Evolutionary conservation across 768 basidiomycete genomes (phyloP), one percentile per base, ranked within the genome.

Genomic region (Hydnomerulius pinastri): DNA sequence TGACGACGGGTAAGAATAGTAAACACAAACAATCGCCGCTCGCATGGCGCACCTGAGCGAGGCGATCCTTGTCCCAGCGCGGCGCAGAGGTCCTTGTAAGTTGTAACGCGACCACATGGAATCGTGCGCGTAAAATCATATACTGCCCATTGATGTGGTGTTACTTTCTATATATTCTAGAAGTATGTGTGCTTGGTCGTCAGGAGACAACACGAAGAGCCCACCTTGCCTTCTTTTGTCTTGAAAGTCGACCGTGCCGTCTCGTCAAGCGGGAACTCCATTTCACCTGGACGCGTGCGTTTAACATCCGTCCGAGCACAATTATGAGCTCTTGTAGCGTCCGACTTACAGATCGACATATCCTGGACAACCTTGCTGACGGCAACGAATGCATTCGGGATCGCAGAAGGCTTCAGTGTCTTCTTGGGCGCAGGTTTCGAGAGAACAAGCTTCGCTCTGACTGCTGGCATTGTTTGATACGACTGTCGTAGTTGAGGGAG

Each of bases 121-220:
- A 84, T 79, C 1, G 67, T 74, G 33, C 66, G 58, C 4, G 73
- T 60, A 50, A 77, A 77, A 58, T 85, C 83, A 46, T 85, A 85
- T 1, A 84, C 80, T 9, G 72, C 76, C 83, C 82, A 85, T 53
- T 79, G 80, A 59, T 83, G 75, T 2, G 68, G 56, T 21, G 81
- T 79, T 25, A 84, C 43, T 43, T 62, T 68, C 82, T 83, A 54
- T 51, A 67, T 71, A 21, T 45, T 43, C 20, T 48, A n/a, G 32
- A 6, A 23, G 15, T 17, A 4, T 13, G 37, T 4, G 11, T 7
- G 39, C 25, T n/a, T 43, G n/a, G 42, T 17, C 4, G 30, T 7
- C 6, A 17, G 5, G 6, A 4, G 10, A 11, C 9, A 7, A 35
- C 11, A 4, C 15, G 18, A 53, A 23, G 32, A 13, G 21, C 43